Conservation (phyloP, 1,139 yeast genomes). For the Taphrina sp. region DNA sequence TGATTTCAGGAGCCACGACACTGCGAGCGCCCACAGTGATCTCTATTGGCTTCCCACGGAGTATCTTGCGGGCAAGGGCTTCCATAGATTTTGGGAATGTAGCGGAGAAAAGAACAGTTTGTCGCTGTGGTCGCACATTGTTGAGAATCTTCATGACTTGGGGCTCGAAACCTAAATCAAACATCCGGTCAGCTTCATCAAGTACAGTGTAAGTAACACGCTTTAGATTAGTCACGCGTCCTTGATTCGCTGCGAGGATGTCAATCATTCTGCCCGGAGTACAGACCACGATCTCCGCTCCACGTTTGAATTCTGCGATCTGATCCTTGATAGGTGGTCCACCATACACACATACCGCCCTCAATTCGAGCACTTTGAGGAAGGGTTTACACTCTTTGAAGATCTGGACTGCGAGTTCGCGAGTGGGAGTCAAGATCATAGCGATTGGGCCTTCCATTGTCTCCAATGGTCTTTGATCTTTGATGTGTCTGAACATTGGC, state of each 20-base stretch:
- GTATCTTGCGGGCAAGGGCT: slow-evolving; percentile 62
- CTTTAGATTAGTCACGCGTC: slow-evolving; percentile 66
- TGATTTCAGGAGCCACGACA: slow-evolving; percentile 77
- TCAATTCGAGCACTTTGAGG: slow-evolving; percentile 51
- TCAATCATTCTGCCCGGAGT: slow-evolving; percentile 97
- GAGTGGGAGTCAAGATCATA: slow-evolving; percentile 80
- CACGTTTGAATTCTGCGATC: slow-evolving; percentile 73
- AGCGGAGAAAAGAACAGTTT: slow-evolving; percentile 91
- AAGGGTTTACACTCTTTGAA: slow-evolving; percentile 65
- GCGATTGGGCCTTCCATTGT: slow-evolving; percentile 74
- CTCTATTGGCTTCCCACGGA: slow-evolving; percentile 61
- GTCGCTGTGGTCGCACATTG: slow-evolving; percentile 80
- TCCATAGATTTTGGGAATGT: slow-evolving; percentile 81
- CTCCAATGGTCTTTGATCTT: slow-evolving; percentile 61
- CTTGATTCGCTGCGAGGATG: slow-evolving; percentile 76
- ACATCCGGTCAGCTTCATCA: slow-evolving; percentile 97
- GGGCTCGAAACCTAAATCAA: slow-evolving; percentile 97
- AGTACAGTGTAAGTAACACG: slow-evolving; percentile 77
- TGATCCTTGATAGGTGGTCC: slow-evolving; percentile 83
- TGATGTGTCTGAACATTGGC: slow-evolving; percentile 80
- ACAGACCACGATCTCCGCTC: slow-evolving; percentile 80
- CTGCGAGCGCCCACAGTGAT: slow-evolving; percentile 80
- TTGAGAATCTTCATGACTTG: slow-evolving; percentile 80
- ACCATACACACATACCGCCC: slow-evolving; percentile 86
- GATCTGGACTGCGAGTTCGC: slow-evolving; percentile 89